A percentile compares a stretch with the other conserved stretches of the same genome.
These are phyloP conservation scores for Plantago elongata DNA, from an alignment of 257 asterid genomes.

Conservation along the genomic window DNA sequence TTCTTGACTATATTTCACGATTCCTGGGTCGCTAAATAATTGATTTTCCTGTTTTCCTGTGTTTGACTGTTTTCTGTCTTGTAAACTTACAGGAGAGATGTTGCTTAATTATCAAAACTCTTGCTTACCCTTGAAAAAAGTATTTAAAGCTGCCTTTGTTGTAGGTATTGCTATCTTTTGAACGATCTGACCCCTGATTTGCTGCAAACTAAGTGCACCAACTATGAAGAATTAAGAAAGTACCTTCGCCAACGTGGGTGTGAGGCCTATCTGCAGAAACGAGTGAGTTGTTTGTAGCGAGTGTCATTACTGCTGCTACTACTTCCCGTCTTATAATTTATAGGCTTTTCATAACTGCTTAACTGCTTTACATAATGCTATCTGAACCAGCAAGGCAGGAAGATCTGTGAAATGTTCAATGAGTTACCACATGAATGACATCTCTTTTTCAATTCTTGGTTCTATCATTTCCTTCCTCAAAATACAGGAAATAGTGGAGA, in stretches of 20 bases:
- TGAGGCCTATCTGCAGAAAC: constrained; percentile 75
- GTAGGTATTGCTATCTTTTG: constrained; percentile 65
- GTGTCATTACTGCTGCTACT: constrained; percentile 8
- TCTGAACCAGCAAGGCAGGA: constrained; percentile 3
- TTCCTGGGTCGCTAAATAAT: constrained; percentile 1
- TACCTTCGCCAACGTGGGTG: constrained; percentile 65
- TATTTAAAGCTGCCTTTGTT: constrained; percentile 10
- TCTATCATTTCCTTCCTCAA: constrained; percentile 1
- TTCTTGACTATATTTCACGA: neutral
- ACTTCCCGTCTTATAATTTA: constrained; percentile 4
- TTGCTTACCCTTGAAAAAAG: too few species aligned
- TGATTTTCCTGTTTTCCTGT: neutral
- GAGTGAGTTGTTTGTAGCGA: constrained; percentile 44
- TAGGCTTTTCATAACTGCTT: constrained; percentile 5
- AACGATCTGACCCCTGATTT: constrained; percentile 54
- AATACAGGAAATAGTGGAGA: constrained; percentile 81
- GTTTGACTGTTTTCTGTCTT: neutral
- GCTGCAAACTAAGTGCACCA: constrained; percentile 41
- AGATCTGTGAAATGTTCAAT: neutral
- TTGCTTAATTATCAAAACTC: neutral
- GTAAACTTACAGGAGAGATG: constrained; percentile 10
- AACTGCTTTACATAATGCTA: neutral
- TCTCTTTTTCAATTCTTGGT: constrained; percentile 4
- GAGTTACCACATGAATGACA: constrained; percentile 13
- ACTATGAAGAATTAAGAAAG: constrained; percentile 46